Evolutionary conservation across 2,329 filamentous ascomycete species (phyloP).

Genomic region (Aspergillus ruber): DNA sequence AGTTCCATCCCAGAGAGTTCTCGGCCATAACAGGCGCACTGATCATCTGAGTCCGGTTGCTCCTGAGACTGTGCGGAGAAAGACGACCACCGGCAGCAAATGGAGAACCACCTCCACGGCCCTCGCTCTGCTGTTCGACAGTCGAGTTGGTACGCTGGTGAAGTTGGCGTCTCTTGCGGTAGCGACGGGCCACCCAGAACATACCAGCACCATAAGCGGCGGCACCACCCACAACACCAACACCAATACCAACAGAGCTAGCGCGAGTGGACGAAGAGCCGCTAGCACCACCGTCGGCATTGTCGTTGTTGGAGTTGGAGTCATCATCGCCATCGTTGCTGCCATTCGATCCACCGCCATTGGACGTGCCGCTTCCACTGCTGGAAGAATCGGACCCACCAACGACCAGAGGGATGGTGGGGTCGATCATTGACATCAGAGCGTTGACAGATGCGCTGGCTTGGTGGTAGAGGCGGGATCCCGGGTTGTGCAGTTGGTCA

Average conservation of each 20-base stretch:
- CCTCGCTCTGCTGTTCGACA: conserved; percentile 62
- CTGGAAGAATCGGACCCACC: conserved; percentile 42
- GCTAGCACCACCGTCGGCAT: conserved; percentile 45
- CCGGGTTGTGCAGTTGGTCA: conserved; percentile 63
- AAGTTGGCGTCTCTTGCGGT: conserved; percentile 75
- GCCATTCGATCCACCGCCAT: conserved; percentile 32
- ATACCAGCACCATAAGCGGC: conserved; percentile 89
- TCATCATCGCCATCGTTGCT: conserved; percentile 36
- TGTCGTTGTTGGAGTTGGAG: conserved; percentile 30
- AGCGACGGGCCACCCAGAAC: conserved; percentile 85
- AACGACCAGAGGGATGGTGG: conserved; percentile 64
- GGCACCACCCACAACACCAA: conserved; percentile 70
- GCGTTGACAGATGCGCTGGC: conserved; percentile 58
- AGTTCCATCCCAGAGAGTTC: conserved; percentile 96
- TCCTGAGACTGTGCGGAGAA: conserved; percentile 61
- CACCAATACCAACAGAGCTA: conserved; percentile 60
- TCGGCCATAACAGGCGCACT: conserved; percentile 86
- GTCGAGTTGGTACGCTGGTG: conserved; percentile 72
- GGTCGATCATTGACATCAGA: conserved; percentile 76
- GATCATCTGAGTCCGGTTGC: conserved; percentile 64
- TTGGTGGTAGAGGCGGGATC: conserved; percentile 70
- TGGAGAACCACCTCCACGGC: conserved; percentile 38
- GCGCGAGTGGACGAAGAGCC: conserved; percentile 31
- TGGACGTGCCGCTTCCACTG: conserved; percentile 26
- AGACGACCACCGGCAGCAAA: conserved; percentile 40